Percentiles rank a stretch among this genome's conserved stretches.
Conservation (phyloP, 164 flowering plant genomes). For the Platanus orientalis region DNA sequence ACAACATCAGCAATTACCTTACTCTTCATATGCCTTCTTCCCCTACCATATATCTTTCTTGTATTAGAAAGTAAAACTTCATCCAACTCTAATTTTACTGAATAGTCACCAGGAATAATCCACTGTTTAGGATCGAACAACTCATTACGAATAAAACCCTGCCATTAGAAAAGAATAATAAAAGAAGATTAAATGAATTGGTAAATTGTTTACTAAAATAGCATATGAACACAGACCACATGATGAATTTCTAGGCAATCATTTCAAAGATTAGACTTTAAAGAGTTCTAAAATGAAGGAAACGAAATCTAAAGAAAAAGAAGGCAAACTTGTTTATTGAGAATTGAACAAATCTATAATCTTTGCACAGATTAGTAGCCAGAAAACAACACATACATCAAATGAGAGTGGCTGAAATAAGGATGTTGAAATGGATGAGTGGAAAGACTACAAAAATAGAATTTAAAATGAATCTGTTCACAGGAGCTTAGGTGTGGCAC, state of each 20-base stretch:
- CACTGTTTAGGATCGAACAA: conserved; percentile 63
- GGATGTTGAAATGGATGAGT: too few relatives aligned
- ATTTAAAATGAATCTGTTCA: too few relatives aligned
- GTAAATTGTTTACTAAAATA: not conserved
- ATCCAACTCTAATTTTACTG: conserved; percentile 15
- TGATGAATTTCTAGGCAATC: too few relatives aligned
- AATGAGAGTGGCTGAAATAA: too few relatives aligned
- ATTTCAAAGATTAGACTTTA: too few relatives aligned
- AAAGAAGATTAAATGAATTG: not conserved
- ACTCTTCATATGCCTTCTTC: conserved; percentile 40
- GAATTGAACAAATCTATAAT: not conserved
- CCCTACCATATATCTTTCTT: conserved; percentile 33
- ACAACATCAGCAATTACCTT: conserved; percentile 80
- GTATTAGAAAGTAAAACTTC: conserved; percentile 30
- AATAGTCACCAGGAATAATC: conserved; percentile 52
- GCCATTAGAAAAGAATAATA: not conserved
- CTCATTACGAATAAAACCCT: conserved; percentile 77
- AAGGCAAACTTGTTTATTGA: not conserved
- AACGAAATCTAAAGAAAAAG: not conserved
- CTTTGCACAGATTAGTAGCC: not conserved
- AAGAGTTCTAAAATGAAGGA: not conserved
- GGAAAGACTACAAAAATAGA: too few relatives aligned
- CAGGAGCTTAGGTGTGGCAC: too few relatives aligned
- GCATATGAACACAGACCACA: not conserved
- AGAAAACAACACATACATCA: too few relatives aligned